Conservation (phyloP, 495 filamentous ascomycete genomes). For the Neurospora sp. region DNA sequence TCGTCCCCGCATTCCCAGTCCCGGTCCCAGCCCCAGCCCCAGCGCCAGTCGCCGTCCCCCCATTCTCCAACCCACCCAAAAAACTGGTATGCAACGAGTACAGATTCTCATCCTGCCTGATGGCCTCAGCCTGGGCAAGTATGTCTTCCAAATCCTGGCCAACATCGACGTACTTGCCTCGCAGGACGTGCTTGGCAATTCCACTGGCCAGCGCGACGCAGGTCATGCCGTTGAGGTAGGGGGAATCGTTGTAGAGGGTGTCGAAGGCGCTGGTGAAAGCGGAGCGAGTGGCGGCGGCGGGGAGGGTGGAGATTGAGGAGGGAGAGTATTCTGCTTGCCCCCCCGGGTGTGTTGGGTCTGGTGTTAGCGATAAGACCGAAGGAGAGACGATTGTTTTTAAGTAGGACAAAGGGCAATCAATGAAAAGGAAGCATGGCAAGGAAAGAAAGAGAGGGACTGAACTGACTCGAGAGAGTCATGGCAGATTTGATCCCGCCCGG, state of each 20-base stretch:
- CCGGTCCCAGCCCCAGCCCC: too few relatives aligned
- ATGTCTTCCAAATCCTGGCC: conserved; percentile 26
- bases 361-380: too few relatives aligned
- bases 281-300: conserved; percentile 4
- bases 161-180: conserved; percentile 23
- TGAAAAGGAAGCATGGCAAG: too few relatives aligned
- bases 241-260: conserved; percentile 21
- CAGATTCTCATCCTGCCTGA: conserved; percentile 12
- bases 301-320: conserved; percentile 13
- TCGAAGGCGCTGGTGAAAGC: conserved; percentile 15
- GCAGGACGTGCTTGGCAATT: conserved; percentile 15
- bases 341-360: neutral
- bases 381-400: too few relatives aligned
- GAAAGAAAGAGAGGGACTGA: too few relatives aligned
- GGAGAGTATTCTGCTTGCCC: conserved; percentile 14
- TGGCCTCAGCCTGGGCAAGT: conserved; percentile 13
- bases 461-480: conserved; percentile 22
- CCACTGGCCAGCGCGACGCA: conserved; percentile 23
- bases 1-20: too few relatives aligned
- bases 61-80: conserved; percentile 17
- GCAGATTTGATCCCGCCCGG: conserved; percentile 24
- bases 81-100: conserved; percentile 20
- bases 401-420: too few relatives aligned
- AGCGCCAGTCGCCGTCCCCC: conserved; percentile 1
- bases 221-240: conserved; percentile 27